A percentile compares a stretch with the other conserved stretches of the same genome.
These are phyloP conservation scores for Boletus semigastroideus DNA, from an alignment of 1,284 basidiomycete genomes.

Conservation along the genomic window DNA sequence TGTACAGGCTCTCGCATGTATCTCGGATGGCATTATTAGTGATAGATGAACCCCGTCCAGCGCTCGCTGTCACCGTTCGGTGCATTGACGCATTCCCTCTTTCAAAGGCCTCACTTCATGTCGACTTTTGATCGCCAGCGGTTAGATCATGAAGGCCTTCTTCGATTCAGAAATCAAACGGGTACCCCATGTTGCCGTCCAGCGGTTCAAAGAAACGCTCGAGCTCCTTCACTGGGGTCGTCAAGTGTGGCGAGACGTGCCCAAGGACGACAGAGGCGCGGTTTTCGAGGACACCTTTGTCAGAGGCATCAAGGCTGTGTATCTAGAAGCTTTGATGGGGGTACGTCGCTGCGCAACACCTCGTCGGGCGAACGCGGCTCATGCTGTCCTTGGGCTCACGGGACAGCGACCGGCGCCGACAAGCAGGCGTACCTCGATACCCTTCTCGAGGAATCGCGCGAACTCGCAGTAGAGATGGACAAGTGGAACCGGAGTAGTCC, in stretches of 20 bases:
- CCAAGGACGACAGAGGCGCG: not conserved
- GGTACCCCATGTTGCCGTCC: not conserved
- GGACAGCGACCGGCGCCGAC: not conserved
- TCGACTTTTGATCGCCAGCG: not conserved
- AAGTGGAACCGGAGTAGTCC: not conserved
- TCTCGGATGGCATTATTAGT: not conserved
- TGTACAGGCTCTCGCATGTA: not conserved
- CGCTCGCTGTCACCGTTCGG: not conserved
- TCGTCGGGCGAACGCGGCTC: not conserved
- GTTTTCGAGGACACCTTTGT: not conserved
- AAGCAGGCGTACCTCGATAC: not conserved
- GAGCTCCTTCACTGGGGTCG: slow-evolving; percentile 2
- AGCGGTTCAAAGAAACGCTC: not conserved
- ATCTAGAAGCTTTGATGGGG: not conserved
- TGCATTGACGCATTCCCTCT: not conserved
- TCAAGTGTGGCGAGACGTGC: slow-evolving; percentile 2
- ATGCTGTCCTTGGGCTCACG: not conserved
- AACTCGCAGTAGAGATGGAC: not conserved
- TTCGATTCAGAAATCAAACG: not conserved
- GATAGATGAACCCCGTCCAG: not conserved
- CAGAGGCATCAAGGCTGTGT: not conserved
- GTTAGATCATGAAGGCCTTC: not conserved
- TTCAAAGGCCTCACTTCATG: not conserved
- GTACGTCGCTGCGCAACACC: not conserved
- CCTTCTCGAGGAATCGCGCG: not conserved